Conservation (phyloP, 176 grass and related monocot species). For the Rhynchospora breviuscula region DNA sequence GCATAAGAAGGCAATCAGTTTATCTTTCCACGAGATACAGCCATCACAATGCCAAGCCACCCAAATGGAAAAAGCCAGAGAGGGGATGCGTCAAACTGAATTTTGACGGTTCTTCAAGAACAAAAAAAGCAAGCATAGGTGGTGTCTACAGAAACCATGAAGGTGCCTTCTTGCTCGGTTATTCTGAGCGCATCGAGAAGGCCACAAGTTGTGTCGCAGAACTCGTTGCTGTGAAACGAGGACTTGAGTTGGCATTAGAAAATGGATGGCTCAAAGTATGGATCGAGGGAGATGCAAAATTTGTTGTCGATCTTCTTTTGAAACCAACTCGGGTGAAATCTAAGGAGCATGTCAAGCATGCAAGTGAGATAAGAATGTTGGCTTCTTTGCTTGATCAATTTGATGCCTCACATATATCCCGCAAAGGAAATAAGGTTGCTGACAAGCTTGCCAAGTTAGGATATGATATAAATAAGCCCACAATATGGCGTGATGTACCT, state of each 20-base stretch:
- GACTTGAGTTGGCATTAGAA: slow-evolving; percentile 48
- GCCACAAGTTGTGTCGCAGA: slow-evolving; percentile 59
- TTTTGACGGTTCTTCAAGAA: slow-evolving; percentile 69
- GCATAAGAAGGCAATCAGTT: neutral
- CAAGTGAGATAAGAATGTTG: slow-evolving; percentile 32
- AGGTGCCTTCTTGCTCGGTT: slow-evolving; percentile 64
- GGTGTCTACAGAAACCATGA: slow-evolving; percentile 67
- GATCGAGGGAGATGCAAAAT: slow-evolving; percentile 54
- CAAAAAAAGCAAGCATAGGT: slow-evolving; percentile 63
- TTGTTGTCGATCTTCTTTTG: slow-evolving; percentile 30
- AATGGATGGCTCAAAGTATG: slow-evolving; percentile 42
- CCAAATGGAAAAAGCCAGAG: slow-evolving; percentile 54
- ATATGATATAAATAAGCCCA: neutral
- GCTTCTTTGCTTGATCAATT: slow-evolving; percentile 30
- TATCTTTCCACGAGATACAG: neutral
- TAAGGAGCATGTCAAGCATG: slow-evolving; percentile 27
- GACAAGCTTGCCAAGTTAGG: slow-evolving; percentile 53
- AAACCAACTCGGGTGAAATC: neutral
- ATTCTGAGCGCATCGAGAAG: slow-evolving; percentile 52
- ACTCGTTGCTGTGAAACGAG: slow-evolving; percentile 42
- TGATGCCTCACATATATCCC: slow-evolving; percentile 40
- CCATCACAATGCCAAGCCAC: neutral
- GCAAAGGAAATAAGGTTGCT: slow-evolving; percentile 55
- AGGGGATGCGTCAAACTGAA: slow-evolving; percentile 57
- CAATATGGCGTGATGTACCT: slow-evolving; percentile 44